Evolutionary conservation across 345 rosid species (phyloP).

Genomic region (Salix koriyanagi): DNA sequence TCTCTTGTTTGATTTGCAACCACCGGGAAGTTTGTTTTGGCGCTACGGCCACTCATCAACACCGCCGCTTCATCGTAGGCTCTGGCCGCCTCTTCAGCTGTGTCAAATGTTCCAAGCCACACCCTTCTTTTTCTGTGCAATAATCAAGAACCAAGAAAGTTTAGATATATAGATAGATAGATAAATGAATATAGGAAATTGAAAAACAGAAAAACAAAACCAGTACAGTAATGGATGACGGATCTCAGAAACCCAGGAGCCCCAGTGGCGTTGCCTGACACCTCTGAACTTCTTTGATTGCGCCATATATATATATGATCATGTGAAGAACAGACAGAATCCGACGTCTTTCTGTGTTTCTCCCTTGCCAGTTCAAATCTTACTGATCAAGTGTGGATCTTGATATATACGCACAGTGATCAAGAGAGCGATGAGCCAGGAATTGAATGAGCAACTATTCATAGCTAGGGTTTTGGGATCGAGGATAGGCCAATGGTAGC

Average conservation of each 20-base stretch:
- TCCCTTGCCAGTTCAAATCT: too few species aligned
- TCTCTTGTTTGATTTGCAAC: conserved; percentile 13
- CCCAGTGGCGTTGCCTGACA: conserved; percentile 93
- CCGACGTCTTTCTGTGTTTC: not conserved
- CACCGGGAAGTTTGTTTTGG: conserved; percentile 66
- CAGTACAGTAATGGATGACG: conserved; percentile 73
- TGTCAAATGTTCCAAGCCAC: conserved; percentile 81
- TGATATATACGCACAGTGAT: too few species aligned
- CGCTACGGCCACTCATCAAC: conserved; percentile 67
- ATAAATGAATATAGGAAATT: too few species aligned
- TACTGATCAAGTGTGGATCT: too few species aligned
- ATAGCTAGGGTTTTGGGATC: too few species aligned
- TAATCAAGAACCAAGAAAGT: too few species aligned
- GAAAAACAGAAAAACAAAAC: not conserved
- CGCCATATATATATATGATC: conserved; percentile 23
- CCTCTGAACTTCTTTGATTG: conserved; percentile 83
- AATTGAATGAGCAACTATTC: too few species aligned
- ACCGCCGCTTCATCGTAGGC: conserved; percentile 74
- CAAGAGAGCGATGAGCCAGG: too few species aligned
- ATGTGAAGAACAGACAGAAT: not conserved
- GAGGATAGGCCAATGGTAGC: too few species aligned
- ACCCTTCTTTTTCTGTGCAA: conserved; percentile 59
- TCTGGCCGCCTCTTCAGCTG: conserved; percentile 71
- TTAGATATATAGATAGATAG: too few species aligned
- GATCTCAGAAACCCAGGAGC: conserved; percentile 88